Evolutionary conservation across 768 basidiomycete genomes (phyloP), one percentile per base, ranked within the genome.

Genomic region (Artomyces pyxidatus): DNA sequence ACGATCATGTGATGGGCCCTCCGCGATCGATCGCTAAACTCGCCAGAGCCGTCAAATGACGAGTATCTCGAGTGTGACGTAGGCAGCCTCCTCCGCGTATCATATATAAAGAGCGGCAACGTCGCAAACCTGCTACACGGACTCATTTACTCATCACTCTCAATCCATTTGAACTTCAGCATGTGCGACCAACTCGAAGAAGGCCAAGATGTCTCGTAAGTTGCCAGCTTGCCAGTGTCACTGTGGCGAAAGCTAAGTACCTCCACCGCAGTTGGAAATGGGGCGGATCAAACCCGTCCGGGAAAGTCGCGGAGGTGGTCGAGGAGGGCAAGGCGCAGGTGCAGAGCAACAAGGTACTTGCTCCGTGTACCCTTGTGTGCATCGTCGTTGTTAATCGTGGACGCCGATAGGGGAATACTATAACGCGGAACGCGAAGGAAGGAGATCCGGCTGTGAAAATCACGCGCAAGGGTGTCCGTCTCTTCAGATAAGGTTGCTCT

Each of bases 371-470:
- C 7, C 9, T 3, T n/a, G 6, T 37, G 3, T 38, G 21, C 6
- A 26, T 0, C 5, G 12, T 3, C 17, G 4, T 37, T 16, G 16
- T 25, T 8, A 3, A 4, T 26, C 6, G 6, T 28, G 17, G 41
- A 12, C 14, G 3, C n/a, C n/a, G n/a, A 19, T 43, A 72, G 67
- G 71, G 68, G 2, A 74, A 76, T 49, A 70, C 67, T 3, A 66
- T 74, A 37, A 62, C 60, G 3, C 68, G 72, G 47, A 74, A 70
- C 19, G 74, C 67, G 2, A 66, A 58, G 30, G 67, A 68, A 35
- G 76, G 69, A 10, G 74, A 77, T 60, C 74, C 76, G 1, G 75
- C 73, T 4, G 69, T 76, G 23, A 71, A 71, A 51, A 75, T 77
- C 45, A 54, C 65, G 25, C 64, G 73, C 27, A 57, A 66, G 26